Evolutionary conservation across 352 stramenopile genomes (phyloP).

Genomic region (Pythium brachiatum): DNA sequence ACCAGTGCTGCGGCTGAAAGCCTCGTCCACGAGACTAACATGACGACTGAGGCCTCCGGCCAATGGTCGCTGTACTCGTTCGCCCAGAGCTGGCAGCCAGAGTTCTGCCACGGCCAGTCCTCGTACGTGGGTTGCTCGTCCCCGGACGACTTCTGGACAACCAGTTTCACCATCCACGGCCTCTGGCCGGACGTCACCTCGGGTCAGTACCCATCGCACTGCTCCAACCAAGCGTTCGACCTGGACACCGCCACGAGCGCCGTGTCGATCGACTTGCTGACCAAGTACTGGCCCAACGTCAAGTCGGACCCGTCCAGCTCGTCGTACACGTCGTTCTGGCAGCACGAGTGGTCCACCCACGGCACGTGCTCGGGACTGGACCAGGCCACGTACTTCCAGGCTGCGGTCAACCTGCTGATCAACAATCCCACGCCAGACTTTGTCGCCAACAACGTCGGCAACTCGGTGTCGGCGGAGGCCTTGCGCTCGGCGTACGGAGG

Average conservation of each 20-base stretch:
- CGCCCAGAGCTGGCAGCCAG: constrained; percentile 84
- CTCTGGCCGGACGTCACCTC: constrained; percentile 80
- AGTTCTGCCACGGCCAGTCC: constrained; percentile 70
- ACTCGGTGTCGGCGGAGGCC: constrained; percentile 36
- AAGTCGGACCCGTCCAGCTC: constrained; percentile 50
- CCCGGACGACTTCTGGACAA: constrained; percentile 68
- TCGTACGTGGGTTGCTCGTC: constrained; percentile 59
- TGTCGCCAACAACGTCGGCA: constrained; percentile 56
- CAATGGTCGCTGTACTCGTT: constrained; percentile 66
- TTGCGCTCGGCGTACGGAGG: constrained; percentile 36
- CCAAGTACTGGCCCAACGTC: constrained; percentile 85
- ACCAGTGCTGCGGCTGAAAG: not conserved
- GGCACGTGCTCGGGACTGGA: constrained; percentile 86
- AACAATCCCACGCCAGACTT: constrained; percentile 60
- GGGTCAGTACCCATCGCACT: constrained; percentile 64
- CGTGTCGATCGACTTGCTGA: constrained; percentile 65
- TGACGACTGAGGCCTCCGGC: constrained; percentile 38
- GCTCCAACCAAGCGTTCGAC: constrained; percentile 68
- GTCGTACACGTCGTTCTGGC: constrained; percentile 85
- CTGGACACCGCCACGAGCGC: constrained; percentile 42
- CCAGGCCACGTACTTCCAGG: constrained; percentile 83
- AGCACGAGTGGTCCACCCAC: constrained; percentile 91
- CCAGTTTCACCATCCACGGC: constrained; percentile 87
- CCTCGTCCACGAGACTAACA: not conserved
- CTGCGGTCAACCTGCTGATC: constrained; percentile 67